A percentile compares a stretch with the other conserved stretches of the same genome.
Evolutionary conservation across 345 rosid species (phyloP).

Genomic region (Linum trigynum): DNA sequence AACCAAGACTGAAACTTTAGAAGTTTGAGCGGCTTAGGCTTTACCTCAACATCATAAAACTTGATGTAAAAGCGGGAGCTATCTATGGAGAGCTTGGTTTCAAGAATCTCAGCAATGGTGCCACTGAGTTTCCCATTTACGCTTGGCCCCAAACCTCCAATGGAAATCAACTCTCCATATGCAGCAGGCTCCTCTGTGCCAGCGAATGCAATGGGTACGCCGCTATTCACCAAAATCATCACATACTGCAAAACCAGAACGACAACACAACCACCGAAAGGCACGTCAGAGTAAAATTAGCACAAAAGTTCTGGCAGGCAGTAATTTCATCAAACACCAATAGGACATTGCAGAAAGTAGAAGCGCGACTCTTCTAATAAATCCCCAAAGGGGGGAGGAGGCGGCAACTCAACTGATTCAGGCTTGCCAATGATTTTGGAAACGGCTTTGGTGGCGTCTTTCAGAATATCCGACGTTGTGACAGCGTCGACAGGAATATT

Average conservation of each 20-base stretch:
- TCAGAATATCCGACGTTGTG: conserved; percentile 77
- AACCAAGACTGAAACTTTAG: neutral
- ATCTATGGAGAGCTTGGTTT: conserved; percentile 71
- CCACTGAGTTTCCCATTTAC: conserved; percentile 85
- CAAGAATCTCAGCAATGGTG: conserved; percentile 64
- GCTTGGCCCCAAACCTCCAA: conserved; percentile 78
- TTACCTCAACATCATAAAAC: conserved; percentile 21
- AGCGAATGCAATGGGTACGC: conserved; percentile 82
- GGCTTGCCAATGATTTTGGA: conserved; percentile 91
- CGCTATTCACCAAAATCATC: conserved; percentile 97
- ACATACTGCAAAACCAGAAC: conserved; percentile 53
- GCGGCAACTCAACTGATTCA: conserved; percentile 50
- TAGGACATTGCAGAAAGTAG: conserved; percentile 1
- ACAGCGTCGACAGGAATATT: conserved; percentile 85
- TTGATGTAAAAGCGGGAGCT: conserved; percentile 80
- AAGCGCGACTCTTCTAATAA: too few relatives aligned
- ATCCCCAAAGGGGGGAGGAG: neutral
- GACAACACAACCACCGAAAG: neutral
- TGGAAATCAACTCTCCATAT: conserved; percentile 83
- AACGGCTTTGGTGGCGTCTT: conserved; percentile 80
- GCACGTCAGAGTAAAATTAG: neutral
- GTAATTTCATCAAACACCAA: conserved; percentile 34
- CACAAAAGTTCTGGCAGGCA: neutral
- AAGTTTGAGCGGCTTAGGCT: conserved; percentile 9
- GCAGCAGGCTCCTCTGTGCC: conserved; percentile 96